Evolutionary conservation across 306 rosid genomes (phyloP), one percentile per base, ranked within the genome.

Genomic region (Vigna trinervia): DNA sequence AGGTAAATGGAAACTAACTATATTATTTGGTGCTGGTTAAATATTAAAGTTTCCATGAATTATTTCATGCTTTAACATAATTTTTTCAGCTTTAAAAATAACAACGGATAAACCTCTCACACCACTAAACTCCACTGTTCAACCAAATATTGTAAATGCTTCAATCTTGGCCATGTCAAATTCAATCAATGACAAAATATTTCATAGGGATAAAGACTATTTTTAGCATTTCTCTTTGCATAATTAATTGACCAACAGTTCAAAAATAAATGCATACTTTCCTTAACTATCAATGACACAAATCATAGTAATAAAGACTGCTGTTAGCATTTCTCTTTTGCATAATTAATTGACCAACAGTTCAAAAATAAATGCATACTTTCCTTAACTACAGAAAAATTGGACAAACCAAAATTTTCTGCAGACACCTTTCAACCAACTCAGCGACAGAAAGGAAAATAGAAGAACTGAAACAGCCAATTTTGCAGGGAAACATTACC

Each of bases 401-500:
- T 7, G 2, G 8, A 38, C 14, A 22, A 76, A 52, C 73, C 19
- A 28, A 66, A 39, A 9, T 76, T 5, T 30, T 30, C 4, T 4
- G 0, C 5, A 30, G 3, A 28, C 4, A 4, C 34, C 34, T 30
- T 3, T 30, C 28, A 26, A 26, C 28, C 28, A 26, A 1, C 34
- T 30, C 34, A 3, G 9, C 19, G 38, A 50, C 13, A 19, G 56
- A 74, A 68, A 56, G 15, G 52, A 22, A 45, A 67, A 2, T n/a
- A 32, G 50, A 56, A 3, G 50, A 47, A 74, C 17, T 15, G 48
- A 26, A 62, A 62, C 39, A 48, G 22, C 17, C 57, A 36, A 5
- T 11, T 75, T 57, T 34, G 48, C 15, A 5, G 64, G 43, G 12
- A 36, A 69, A 8, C 50, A 17, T 43, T 50, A 34, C 78, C 74